Conservation (phyloP, 371 early-diverging fungal genomes). For the Mortierella sp. region DNA sequence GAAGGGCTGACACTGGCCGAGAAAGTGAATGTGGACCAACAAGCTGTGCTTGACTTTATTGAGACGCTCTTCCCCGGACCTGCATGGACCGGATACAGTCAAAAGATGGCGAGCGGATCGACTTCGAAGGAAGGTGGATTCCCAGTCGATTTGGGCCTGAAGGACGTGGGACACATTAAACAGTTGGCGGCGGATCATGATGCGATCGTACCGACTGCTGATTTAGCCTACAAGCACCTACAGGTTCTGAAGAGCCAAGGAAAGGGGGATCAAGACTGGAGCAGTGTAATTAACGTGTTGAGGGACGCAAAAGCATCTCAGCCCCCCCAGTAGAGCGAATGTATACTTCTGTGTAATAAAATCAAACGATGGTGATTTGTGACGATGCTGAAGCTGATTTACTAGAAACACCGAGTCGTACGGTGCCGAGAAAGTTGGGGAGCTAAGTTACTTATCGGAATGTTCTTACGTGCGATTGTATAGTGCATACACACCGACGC, state of each 20-base stretch:
- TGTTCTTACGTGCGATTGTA: no score
- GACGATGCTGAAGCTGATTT: no score
- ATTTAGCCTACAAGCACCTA: conserved; percentile 39
- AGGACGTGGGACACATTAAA: conserved; percentile 63
- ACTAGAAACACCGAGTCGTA: no score
- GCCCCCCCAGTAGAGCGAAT: no score
- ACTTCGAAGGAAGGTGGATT: conserved; percentile 59
- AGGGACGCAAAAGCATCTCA: not conserved
- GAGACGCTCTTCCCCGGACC: conserved; percentile 63
- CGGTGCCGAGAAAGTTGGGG: no score
- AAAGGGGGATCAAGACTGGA: conserved; percentile 45
- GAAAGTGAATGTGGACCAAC: conserved; percentile 63
- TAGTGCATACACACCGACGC: no score
- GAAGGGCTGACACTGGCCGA: conserved; percentile 80
- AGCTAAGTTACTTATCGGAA: no score
- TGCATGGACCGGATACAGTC: conserved; percentile 47
- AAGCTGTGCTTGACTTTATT: conserved; percentile 67
- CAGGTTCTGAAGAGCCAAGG: conserved; percentile 21
- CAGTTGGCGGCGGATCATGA: conserved; percentile 18
- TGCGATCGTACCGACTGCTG: conserved; percentile 32
- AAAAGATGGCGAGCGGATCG: conserved; percentile 55
- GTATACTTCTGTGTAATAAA: no score
- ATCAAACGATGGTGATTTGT: no score
- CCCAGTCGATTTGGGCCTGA: conserved; percentile 59
- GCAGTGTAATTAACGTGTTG: conserved; percentile 27